A percentile compares a stretch with the other conserved stretches of the same genome.
phyloP scores from a whole-genome alignment of 257 asterid species.

The Solanum sejunctum region DNA sequence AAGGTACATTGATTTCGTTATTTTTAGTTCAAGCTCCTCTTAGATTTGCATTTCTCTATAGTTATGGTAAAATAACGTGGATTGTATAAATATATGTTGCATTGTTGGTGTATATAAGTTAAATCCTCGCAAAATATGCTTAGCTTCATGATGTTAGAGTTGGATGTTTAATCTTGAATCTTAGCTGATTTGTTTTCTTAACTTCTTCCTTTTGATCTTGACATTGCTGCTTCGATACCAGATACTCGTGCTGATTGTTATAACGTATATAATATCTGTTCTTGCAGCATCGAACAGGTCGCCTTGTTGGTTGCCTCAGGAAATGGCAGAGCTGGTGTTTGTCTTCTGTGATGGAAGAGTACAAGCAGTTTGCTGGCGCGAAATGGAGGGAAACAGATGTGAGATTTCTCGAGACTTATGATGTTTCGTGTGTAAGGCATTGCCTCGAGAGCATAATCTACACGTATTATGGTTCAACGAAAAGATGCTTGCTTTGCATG shows the following conservation, averaged over 20 bases:
- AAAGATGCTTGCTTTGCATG: conserved; percentile 17
- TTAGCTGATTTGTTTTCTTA: background rate
- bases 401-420: conserved; percentile 19
- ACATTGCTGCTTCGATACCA: background rate
- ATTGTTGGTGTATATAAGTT: background rate
- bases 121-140: background rate
- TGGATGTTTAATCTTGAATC: background rate
- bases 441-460: conserved; percentile 27
- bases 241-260: background rate
- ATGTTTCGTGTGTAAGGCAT: conserved; percentile 19
- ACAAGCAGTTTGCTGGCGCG: conserved; percentile 21
- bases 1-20: conserved; percentile 9
- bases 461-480: conserved; percentile 17
- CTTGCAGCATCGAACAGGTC: conserved; percentile 38
- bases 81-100: background rate
- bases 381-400: conserved; percentile 27
- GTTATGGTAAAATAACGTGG: background rate
- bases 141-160: background rate
- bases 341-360: conserved; percentile 27
- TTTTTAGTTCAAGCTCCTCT: background rate
- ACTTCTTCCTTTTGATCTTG: background rate
- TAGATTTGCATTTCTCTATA: background rate
- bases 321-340: conserved; percentile 37
- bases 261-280: background rate
- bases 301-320: conserved; percentile 34